Base-by-base conservation (phyloP, 2,329 filamentous ascomycete species). In the Monilinia vaccinii-corymbosi region DNA sequence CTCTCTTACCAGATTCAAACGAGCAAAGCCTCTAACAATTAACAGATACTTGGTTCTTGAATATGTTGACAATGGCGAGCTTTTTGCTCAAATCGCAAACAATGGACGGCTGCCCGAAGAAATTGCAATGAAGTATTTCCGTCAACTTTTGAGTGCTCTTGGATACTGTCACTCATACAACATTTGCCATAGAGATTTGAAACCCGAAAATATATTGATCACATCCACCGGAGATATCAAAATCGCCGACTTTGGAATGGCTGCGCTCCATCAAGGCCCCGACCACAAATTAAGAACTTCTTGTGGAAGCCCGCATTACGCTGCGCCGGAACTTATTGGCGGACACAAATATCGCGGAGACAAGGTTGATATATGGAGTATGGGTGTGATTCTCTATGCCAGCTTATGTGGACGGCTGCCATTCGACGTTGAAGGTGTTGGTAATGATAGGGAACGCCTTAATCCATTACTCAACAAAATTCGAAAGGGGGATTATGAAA, bases 221-320 rank as follows among this genome's bases (percentile, higher is more conserved):
- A 91, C 91, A 60, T 78, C 78, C 3, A 78, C 86, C 50, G 81
- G 87, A 57, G 85, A 89, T 61, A 85, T 97, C 73, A 99, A 97
- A 75, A 86, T 99, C 68, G 93, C 93, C 56, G 94, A 99, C 73
- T 99, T 99, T 73, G 93, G 94, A 46, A 97, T 99, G 92, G 94
- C 94, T 48, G 93, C 93, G 4, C 79, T 97, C 46, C 84, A 87
- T 64, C 93, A 97, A 72, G 89, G 89, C 4, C 81, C 84, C 28
- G 87, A 85, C 10, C 86, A 91, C 65, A 86, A 86, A 70, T 81
- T 99, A 32, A 88, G 84, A 60, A 97, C 94, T 0, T 91, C 93
- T 5, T 99, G 94, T 69, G 94, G 94, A 23, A 97, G 94, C 64
- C 94, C 94, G 25, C 94, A 97, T 74, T 99, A 99, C 69, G 93